Conservation (phyloP, 352 stramenopile species). For the Phytophthora hybrid region DNA sequence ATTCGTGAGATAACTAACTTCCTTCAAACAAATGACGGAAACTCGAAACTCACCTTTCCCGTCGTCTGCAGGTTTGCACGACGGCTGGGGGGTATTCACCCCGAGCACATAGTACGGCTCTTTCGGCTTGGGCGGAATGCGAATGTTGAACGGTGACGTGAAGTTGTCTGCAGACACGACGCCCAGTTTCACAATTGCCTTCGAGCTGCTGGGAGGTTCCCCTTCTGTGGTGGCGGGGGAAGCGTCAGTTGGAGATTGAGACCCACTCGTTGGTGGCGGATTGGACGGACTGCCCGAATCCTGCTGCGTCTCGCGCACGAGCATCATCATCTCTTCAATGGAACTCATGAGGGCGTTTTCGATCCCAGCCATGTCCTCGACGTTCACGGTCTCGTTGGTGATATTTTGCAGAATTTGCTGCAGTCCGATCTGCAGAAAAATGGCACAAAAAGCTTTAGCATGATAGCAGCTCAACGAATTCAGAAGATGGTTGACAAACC, state of each 20-base stretch:
- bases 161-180: conserved; percentile 61
- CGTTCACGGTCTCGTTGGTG: conserved; percentile 72
- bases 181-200: conserved; percentile 27
- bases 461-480: background rate
- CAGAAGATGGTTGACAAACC: conserved; percentile 32
- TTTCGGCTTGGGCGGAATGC: conserved; percentile 65
- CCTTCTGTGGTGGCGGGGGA: background rate
- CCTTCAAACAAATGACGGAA: background rate
- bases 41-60: conserved; percentile 21
- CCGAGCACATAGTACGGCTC: conserved; percentile 71
- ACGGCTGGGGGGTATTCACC: conserved; percentile 33
- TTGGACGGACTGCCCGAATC: conserved; percentile 29
- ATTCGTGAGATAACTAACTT: background rate
- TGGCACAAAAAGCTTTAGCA: conserved; percentile 5
- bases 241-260: conserved; percentile 16
- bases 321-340: conserved; percentile 81
- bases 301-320: conserved; percentile 54
- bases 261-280: conserved; percentile 6
- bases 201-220: background rate
- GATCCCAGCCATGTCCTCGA: conserved; percentile 68
- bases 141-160: conserved; percentile 83
- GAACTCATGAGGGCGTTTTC: conserved; percentile 66
- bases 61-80: conserved; percentile 44
- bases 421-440: conserved; percentile 69
- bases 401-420: conserved; percentile 86